Percentiles rank a stretch among this genome's conserved stretches.
Conservation (phyloP, 2,329 filamentous ascomycete genomes). For the Pseudocercospora fijiensis region DNA sequence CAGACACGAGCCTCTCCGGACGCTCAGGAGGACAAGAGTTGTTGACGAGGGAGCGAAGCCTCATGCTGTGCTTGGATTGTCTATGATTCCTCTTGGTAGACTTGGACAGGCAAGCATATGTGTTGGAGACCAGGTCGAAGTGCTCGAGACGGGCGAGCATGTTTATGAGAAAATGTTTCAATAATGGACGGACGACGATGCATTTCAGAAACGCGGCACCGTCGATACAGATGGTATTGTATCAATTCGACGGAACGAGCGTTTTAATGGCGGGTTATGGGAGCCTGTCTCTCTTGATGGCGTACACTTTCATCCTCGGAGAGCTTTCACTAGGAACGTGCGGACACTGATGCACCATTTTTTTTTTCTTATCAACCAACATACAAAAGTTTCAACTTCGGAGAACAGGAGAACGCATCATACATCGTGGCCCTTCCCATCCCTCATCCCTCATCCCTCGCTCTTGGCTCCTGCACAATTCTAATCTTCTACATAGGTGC, state of each 20-base stretch:
- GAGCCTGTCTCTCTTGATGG: neutral
- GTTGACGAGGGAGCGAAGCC: conserved; percentile 36
- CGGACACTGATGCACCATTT: no score
- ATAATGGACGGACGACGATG: neutral
- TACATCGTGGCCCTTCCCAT: no score
- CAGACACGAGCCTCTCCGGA: conserved; percentile 35
- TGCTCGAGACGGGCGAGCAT: conserved; percentile 36
- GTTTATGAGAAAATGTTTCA: conserved; percentile 36
- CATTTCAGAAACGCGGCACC: no score
- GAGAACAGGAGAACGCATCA: neutral
- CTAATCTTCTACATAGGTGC: no score
- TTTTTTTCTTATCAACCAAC: no score
- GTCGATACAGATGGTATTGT: no score
- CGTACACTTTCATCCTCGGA: neutral
- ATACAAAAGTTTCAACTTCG: no score
- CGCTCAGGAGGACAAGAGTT: conserved; percentile 33
- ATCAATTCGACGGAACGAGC: no score
- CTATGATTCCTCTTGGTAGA: conserved; percentile 36
- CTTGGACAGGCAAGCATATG: conserved; percentile 26
- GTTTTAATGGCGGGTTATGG: no score
- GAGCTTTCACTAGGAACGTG: neutral
- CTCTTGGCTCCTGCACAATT: no score
- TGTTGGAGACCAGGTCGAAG: conserved; percentile 36
- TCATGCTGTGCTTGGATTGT: conserved; percentile 37
- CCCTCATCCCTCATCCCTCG: no score